Evolutionary conservation across 345 rosid species (phyloP).

Genomic region (Citrus inodora): DNA sequence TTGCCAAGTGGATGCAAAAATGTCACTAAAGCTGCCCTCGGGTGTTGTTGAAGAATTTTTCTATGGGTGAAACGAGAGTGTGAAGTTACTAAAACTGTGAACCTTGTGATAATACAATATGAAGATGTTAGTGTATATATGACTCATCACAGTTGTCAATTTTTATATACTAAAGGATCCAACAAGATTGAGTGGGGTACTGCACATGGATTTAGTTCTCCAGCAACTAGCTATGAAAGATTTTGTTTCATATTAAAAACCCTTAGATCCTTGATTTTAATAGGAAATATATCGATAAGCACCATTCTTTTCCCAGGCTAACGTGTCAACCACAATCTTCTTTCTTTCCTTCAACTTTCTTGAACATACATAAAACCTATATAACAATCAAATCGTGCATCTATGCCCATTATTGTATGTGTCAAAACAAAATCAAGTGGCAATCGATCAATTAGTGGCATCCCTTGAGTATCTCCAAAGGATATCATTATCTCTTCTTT

Average conservation of each 20-base stretch:
- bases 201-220: background rate
- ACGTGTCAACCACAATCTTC: constrained; percentile 17
- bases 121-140: too few relatives aligned
- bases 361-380: background rate
- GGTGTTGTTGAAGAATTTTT: too few relatives aligned
- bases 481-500: background rate
- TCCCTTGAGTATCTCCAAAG: constrained; percentile 11
- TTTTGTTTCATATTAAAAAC: background rate
- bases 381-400: background rate
- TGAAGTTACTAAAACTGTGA: too few relatives aligned
- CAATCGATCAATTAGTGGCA: background rate
- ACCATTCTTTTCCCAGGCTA: background rate
- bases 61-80: too few relatives aligned
- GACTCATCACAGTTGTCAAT: background rate
- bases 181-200: background rate
- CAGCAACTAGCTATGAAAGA: background rate
- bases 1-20: too few relatives aligned
- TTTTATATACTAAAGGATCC: background rate
- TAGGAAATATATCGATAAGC: background rate
- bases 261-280: background rate
- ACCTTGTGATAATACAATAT: too few relatives aligned
- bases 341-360: background rate
- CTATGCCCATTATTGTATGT: background rate
- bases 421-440: background rate
- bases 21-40: too few relatives aligned